A percentile compares a stretch with the other conserved stretches of the same genome.
These are phyloP conservation scores for Vigna trinervia DNA, from an alignment of 306 rosid genomes.

Conservation along the genomic window DNA sequence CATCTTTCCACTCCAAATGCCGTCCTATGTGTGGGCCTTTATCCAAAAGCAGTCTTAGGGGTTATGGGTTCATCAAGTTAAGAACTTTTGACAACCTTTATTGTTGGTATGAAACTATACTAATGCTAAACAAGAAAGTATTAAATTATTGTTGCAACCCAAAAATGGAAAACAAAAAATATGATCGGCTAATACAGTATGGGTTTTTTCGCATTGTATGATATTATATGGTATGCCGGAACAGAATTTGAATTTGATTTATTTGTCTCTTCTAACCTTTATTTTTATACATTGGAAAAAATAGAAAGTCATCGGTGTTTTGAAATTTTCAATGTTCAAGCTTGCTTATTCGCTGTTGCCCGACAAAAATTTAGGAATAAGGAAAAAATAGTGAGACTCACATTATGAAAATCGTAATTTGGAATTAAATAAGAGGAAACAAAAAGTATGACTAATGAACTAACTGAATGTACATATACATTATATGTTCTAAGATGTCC, in stretches of 20 bases:
- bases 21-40: too few species aligned
- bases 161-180: not conserved
- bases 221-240: not conserved
- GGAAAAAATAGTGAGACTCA: not conserved
- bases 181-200: slow-evolving; percentile 13
- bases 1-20: too few species aligned
- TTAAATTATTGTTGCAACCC: not conserved
- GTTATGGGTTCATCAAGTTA: too few species aligned
- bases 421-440: not conserved
- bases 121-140: slow-evolving; percentile 11
- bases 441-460: not conserved
- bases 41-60: too few species aligned
- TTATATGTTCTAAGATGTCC: not conserved
- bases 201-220: not conserved
- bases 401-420: not conserved
- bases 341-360: not conserved
- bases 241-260: not conserved
- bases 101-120: not conserved
- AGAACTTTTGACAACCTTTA: too few species aligned
- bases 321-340: not conserved
- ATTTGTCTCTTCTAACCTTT: not conserved
- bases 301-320: not conserved
- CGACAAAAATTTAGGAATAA: not conserved
- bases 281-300: not conserved
- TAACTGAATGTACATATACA: not conserved